phyloP scores from a whole-genome alignment of 1,284 basidiomycete species.

The Moesziomyces aphidis region DNA sequence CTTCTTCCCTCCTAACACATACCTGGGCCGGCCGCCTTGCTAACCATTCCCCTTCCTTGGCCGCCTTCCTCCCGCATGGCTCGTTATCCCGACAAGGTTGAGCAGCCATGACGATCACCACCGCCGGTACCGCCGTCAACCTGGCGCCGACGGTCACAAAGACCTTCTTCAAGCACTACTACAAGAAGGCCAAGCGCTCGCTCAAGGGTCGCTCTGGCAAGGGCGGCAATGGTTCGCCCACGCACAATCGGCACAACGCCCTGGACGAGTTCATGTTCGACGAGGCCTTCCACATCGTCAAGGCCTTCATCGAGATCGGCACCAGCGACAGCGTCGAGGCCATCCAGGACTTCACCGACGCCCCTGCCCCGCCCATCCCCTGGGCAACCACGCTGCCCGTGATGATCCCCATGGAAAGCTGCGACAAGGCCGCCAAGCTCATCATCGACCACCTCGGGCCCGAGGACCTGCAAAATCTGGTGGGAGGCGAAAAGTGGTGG shows the following conservation, averaged over 20 bases:
- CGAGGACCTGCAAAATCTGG: conserved; percentile 78
- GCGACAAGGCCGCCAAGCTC: conserved; percentile 80
- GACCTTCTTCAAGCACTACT: conserved; percentile 63
- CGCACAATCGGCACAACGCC: conserved; percentile 18
- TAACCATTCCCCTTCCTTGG: too few relatives aligned
- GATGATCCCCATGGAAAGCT: conserved; percentile 75
- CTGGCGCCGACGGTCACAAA: conserved; percentile 62
- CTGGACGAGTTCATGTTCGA: conserved; percentile 57
- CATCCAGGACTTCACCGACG: conserved; percentile 73
- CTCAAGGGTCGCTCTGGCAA: conserved; percentile 15
- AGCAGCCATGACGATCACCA: conserved; percentile 58
- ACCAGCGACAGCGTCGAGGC: conserved; percentile 66
- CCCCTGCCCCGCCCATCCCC: conserved; percentile 78
- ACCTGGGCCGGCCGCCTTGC: too few relatives aligned
- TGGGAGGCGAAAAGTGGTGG: conserved; percentile 97
- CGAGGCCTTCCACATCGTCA: conserved; percentile 56
- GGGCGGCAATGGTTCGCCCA: conserved; percentile 1
- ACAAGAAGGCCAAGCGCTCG: conserved; percentile 49
- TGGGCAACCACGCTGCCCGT: conserved; percentile 85
- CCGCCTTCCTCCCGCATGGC: neutral
- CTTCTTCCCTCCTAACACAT: too few relatives aligned
- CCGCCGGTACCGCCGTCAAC: conserved; percentile 51
- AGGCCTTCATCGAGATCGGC: conserved; percentile 53
- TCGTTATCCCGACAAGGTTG: neutral
- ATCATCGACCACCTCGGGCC: conserved; percentile 87